phyloP scores from a whole-genome alignment of 2,329 filamentous ascomycete genomes.

The Stemphylium lycopersici region DNA sequence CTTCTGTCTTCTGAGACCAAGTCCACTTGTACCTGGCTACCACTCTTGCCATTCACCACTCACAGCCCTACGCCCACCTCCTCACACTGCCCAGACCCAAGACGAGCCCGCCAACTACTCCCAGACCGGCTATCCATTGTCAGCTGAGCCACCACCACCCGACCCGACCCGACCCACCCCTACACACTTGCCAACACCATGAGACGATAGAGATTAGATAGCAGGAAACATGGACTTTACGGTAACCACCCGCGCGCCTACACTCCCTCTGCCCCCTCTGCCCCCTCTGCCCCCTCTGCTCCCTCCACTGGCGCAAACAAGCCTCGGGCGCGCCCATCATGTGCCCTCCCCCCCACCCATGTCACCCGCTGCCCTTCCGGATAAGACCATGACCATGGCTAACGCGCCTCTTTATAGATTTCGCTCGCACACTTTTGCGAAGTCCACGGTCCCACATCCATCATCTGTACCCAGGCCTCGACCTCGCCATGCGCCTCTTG shows the following conservation, averaged over 20 bases:
- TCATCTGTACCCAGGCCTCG: slow-evolving; percentile 65
- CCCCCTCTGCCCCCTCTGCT: not conserved
- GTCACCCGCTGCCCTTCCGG: slow-evolving; percentile 3
- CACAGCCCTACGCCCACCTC: slow-evolving; percentile 26
- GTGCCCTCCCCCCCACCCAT: slow-evolving; percentile 15
- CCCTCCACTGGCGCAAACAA: not conserved
- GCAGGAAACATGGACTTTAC: slow-evolving; percentile 49
- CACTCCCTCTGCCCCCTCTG: not conserved
- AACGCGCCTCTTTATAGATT: slow-evolving; percentile 51
- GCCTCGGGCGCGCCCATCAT: not conserved
- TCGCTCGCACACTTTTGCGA: slow-evolving; percentile 69
- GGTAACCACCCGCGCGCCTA: slow-evolving; percentile 40
- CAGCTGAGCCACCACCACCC: slow-evolving; percentile 42
- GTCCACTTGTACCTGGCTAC: slow-evolving; percentile 21
- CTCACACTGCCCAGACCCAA: slow-evolving; percentile 23
- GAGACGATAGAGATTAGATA: slow-evolving; percentile 37
- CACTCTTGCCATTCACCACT: slow-evolving; percentile 29
- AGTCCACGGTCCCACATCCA: slow-evolving; percentile 66
- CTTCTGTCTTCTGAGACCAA: slow-evolving; percentile 26
- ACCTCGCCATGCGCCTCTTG: slow-evolving; percentile 62
- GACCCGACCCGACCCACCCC: slow-evolving; percentile 36
- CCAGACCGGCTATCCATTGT: slow-evolving; percentile 30
- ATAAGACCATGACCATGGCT: not conserved
- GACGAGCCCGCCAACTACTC: slow-evolving; percentile 26
- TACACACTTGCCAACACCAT: slow-evolving; percentile 33